Conservation (phyloP, 371 early-diverging fungal species). For the Apophysomyces elegans region DNA sequence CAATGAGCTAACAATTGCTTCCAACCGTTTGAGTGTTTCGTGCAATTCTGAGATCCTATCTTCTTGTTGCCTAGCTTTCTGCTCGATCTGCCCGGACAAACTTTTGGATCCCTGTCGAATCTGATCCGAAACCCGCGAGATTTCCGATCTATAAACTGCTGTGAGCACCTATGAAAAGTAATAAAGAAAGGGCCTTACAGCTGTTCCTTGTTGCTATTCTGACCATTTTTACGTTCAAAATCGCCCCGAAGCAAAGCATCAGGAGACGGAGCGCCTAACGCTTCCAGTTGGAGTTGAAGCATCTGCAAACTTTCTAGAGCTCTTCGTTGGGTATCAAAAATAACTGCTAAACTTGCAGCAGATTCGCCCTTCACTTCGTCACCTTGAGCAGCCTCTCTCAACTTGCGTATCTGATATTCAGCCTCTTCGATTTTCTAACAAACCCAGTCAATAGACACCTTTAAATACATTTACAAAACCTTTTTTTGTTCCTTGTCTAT, state of each 20-base stretch:
- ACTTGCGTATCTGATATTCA: conserved; percentile 39
- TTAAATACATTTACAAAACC: conserved; percentile 23
- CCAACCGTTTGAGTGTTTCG: conserved; percentile 26
- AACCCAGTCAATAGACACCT: background rate
- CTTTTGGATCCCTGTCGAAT: conserved; percentile 19
- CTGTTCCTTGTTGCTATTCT: conserved; percentile 3
- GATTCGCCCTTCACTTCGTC: conserved; percentile 33
- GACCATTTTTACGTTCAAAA: conserved; percentile 18
- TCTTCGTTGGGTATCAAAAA: conserved; percentile 69
- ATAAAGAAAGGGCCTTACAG: conserved; percentile 19
- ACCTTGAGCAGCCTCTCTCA: conserved; percentile 42
- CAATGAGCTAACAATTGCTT: conserved; percentile 26
- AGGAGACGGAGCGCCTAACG: conserved; percentile 56
- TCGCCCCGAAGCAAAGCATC: conserved; percentile 33
- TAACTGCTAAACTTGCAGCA: conserved; percentile 40
- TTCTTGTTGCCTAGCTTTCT: conserved; percentile 32
- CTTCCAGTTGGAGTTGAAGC: conserved; percentile 59
- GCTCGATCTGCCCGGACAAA: conserved; percentile 21
- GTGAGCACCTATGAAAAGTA: background rate
- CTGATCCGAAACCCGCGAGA: conserved; percentile 20
- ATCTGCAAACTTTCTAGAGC: conserved; percentile 70
- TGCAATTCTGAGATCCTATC: conserved; percentile 33
- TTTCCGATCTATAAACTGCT: background rate
- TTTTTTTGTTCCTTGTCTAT: conserved; percentile 53
- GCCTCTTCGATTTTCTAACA: conserved; percentile 62